phyloP scores from a whole-genome alignment of 805 yeast genomes.

The Metschnikowia henanensis region DNA sequence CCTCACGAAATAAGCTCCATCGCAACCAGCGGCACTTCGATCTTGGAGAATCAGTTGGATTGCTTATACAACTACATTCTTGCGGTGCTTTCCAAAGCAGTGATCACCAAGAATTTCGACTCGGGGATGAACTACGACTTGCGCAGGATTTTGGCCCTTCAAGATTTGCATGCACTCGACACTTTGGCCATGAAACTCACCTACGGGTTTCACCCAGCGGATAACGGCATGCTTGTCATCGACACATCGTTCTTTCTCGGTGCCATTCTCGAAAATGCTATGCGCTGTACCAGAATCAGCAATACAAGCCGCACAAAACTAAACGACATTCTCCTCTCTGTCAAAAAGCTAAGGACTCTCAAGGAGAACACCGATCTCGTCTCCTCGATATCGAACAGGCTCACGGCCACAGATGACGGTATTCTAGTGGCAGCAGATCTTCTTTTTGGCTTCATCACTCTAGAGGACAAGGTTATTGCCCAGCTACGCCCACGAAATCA shows the following conservation, averaged over 20 bases:
- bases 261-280: constrained; percentile 28
- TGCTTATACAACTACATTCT: constrained; percentile 73
- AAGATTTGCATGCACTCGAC: constrained; percentile 73
- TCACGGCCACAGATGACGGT: constrained; percentile 11
- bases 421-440: constrained; percentile 42
- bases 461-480: constrained; percentile 60
- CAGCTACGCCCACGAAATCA: constrained; percentile 78
- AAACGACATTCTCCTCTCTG: constrained; percentile 48
- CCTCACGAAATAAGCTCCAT: constrained; percentile 38
- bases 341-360: constrained; percentile 22
- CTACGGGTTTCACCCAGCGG: constrained; percentile 29
- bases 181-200: constrained; percentile 46
- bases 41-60: constrained; percentile 55
- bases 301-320: constrained; percentile 58
- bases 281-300: constrained; percentile 47
- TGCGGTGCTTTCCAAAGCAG: constrained; percentile 82
- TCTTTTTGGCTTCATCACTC: constrained; percentile 73
- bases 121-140: constrained; percentile 80
- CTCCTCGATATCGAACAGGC: constrained; percentile 2
- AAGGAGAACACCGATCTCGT: constrained; percentile 4
- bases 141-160: constrained; percentile 68
- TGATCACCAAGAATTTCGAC: constrained; percentile 64
- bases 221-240: constrained; percentile 1
- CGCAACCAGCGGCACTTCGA: background rate
- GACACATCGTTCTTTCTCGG: constrained; percentile 30